These are phyloP conservation scores for Aspergillus tanneri DNA, from an alignment of 2,329 filamentous ascomycete genomes.

Conservation along the genomic window DNA sequence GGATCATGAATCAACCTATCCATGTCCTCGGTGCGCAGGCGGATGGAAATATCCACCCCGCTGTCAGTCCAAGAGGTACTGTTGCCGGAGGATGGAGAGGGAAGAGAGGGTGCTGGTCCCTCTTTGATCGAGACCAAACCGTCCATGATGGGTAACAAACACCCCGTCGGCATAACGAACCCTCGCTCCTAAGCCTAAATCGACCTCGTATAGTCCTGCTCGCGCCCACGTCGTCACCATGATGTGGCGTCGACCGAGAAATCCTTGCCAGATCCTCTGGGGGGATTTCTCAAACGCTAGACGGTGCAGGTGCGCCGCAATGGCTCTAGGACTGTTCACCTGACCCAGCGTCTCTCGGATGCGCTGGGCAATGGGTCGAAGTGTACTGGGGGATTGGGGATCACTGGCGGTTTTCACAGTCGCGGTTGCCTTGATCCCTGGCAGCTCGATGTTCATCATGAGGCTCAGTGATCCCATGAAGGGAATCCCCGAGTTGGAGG, in stretches of 20 bases:
- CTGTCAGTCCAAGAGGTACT: constrained; percentile 17
- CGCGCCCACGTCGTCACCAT: constrained; percentile 48
- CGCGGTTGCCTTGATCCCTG: constrained; percentile 9
- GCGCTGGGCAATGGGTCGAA: constrained; percentile 13
- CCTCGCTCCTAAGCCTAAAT: constrained; percentile 32
- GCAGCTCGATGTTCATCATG: constrained; percentile 36
- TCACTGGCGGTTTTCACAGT: no score
- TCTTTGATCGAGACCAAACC: constrained; percentile 23
- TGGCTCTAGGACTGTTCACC: constrained; percentile 38
- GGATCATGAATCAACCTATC: constrained; percentile 22
- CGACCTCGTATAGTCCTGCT: constrained; percentile 34
- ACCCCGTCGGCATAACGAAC: constrained; percentile 22
- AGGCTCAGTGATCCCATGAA: constrained; percentile 50
- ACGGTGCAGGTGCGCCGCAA: constrained; percentile 46
- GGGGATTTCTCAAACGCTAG: constrained; percentile 46
- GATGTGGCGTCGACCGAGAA: constrained; percentile 44
- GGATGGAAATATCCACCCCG: constrained; percentile 23
- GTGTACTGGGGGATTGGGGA: neutral
- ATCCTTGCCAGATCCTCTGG: constrained; percentile 51
- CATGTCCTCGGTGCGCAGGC: constrained; percentile 22
- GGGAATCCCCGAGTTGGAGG: constrained; percentile 38
- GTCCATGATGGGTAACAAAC: constrained; percentile 19
- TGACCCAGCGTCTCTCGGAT: constrained; percentile 38
- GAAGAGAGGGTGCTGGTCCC: constrained; percentile 13
- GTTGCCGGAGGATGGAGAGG: neutral